A percentile compares a stretch with the other conserved stretches of the same genome.
These are phyloP conservation scores for Diplogelasinospora grovesii DNA, from an alignment of 495 filamentous ascomycete genomes.

Conservation along the genomic window DNA sequence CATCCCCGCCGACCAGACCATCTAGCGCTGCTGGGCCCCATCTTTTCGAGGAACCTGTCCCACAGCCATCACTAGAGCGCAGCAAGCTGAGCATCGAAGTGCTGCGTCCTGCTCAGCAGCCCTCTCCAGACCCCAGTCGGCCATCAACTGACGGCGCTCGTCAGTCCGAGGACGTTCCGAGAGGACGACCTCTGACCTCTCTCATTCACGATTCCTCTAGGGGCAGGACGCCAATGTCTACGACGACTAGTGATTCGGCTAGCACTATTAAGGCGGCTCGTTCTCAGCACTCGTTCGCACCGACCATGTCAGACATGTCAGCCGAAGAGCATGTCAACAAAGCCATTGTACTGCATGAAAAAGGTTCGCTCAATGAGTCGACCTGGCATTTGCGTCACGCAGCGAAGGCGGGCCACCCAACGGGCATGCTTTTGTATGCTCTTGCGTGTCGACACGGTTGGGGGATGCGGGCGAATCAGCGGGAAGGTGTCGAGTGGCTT, in stretches of 20 bases:
- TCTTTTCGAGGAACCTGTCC: conserved; percentile 30
- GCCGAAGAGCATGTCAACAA: conserved; percentile 83
- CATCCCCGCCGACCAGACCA: conserved; percentile 47
- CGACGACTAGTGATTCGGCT: conserved; percentile 57
- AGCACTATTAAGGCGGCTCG: conserved; percentile 57
- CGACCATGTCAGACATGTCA: conserved; percentile 51
- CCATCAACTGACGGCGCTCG: conserved; percentile 41
- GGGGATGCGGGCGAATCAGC: conserved; percentile 89
- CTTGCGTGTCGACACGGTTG: conserved; percentile 96
- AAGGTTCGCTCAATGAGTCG: conserved; percentile 77
- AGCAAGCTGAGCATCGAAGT: conserved; percentile 41
- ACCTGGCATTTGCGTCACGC: conserved; percentile 93
- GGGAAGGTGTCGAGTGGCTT: conserved; percentile 83
- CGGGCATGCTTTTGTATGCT: conserved; percentile 92
- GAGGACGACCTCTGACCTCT: conserved; percentile 33
- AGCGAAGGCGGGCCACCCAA: conserved; percentile 76
- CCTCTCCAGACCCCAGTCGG: conserved; percentile 38
- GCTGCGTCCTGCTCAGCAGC: conserved; percentile 19
- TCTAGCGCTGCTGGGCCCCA: conserved; percentile 41
- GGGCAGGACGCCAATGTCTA: conserved; percentile 40
- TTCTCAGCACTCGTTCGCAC: conserved; percentile 42
- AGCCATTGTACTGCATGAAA: conserved; percentile 82
- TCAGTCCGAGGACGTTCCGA: conserved; percentile 31
- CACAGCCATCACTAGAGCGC: conserved; percentile 35
- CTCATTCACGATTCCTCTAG: conserved; percentile 26